Evolutionary conservation across 2,329 filamentous ascomycete genomes (phyloP), one percentile per base, ranked within the genome.

Genomic region (Aspergillus fischeri): DNA sequence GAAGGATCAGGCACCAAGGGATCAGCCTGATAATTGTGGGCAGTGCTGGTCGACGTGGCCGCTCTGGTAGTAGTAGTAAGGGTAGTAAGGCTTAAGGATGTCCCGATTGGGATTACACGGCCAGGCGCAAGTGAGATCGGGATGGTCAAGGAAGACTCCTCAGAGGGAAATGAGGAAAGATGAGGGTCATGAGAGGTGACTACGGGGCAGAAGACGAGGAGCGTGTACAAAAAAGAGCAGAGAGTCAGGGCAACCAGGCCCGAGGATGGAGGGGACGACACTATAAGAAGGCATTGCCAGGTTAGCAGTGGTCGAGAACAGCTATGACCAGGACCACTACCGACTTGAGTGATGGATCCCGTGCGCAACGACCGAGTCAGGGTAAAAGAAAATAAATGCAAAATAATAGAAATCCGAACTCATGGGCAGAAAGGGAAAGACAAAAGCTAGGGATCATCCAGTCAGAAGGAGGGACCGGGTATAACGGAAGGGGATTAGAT

Each of bases 401-500:
- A 9, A 32, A 35, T 17, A 35, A 51, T 20, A 28, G n/a, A 9
- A 24, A n/a, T 4, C 11, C 24, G 4, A 21, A 29, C 28, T 29
- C 28, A 27, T 11, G 24, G 54, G 38, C 24, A 55, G n/a, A 49
- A 54, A 52, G 54, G 45, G 44, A 56, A 54, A 49, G 49, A 45
- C 45, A 48, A 58, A 27, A 47, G 54, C 48, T 49, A 51, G 59
- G 38, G 57, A 59, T 63, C 58, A 60, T 53, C 54, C 49, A 63
- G 58, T 58, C 41, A 65, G 57, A 63, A 55, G 35, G 52, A 58
- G 53, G 41, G 53, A 24, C 66, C 67, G 69, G 67, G 63, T 70
- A 54, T 59, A 57, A 54, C 60, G 62, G 62, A 60, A 64, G 55
- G 14, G 57, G 58, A 56, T 65, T 63, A 63, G 59, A 63, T 61